Percentiles rank a stretch among this genome's conserved stretches.
These are phyloP conservation scores for Skeletonema menzelii DNA, from an alignment of 108 stramenopile species.

Conservation along the genomic window DNA sequence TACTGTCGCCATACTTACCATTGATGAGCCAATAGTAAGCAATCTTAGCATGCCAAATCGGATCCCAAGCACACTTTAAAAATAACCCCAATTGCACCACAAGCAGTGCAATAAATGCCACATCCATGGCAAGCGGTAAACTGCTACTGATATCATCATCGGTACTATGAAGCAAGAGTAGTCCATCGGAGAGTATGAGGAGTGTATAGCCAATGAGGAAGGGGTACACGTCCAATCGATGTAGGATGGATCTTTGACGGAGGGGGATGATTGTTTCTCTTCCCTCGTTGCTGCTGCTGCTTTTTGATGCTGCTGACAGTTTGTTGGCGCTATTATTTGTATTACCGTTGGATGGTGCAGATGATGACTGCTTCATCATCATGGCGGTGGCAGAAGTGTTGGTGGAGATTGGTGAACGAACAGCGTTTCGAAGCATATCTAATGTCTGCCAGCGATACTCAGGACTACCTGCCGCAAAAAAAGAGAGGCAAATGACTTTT, in stretches of 20 bases:
- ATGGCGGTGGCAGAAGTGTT: background rate
- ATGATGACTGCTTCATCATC: background rate
- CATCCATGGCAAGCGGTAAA: slow-evolving; percentile 12
- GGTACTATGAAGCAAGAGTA: background rate
- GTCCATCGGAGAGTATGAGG: slow-evolving; percentile 40
- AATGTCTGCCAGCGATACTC: too few relatives aligned
- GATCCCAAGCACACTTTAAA: slow-evolving; percentile 55
- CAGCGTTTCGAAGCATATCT: background rate
- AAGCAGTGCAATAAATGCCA: slow-evolving; percentile 22
- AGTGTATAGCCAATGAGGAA: slow-evolving; percentile 49
- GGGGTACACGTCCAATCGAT: slow-evolving; percentile 59
- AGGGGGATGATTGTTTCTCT: slow-evolving; percentile 45
- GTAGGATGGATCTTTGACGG: slow-evolving; percentile 31
- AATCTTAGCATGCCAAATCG: slow-evolving; percentile 39
- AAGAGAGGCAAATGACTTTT: too few relatives aligned
- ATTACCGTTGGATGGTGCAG: background rate
- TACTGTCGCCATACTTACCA: too few relatives aligned
- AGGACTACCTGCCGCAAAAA: too few relatives aligned
- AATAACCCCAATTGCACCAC: slow-evolving; percentile 39
- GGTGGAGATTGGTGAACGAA: background rate
- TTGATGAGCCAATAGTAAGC: slow-evolving; percentile 11
- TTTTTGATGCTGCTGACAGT: too few relatives aligned
- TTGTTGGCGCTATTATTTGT: background rate
- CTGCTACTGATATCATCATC: background rate
- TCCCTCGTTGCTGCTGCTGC: background rate